Base-by-base conservation (phyloP, 306 rosid genomes). In the Quercus parvula region DNA sequence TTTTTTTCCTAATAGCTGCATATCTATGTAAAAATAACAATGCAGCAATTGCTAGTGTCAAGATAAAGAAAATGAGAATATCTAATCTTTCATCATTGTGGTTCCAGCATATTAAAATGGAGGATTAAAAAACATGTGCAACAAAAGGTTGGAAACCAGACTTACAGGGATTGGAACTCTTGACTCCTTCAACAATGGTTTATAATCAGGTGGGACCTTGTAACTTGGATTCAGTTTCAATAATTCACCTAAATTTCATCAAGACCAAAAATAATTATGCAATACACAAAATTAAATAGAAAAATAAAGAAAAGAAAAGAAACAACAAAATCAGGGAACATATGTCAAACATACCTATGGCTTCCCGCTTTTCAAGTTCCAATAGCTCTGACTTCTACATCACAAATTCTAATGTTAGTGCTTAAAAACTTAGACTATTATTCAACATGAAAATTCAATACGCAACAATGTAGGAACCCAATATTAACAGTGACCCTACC, bases 151-250 rank as follows among this genome's bases (percentile, higher is more conserved):
- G 75, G 81, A 86, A 70, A 56, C 63, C 51, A 77, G 80, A 87
- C 99, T 91, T 89, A 95, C 98, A 81, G 97, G 98, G 80, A 93
- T 85, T 76, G 89, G 89, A 76, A 91, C 81, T 6, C 59, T 85
- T 79, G 87, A 90, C 87, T 93, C 98, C 81, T 91, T 95, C 79
- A 95, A 78, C 89, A 93, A 82, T 0, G 94, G 99, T 77, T 86
- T 93, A 80, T 86, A 95, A 85, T 90, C 94, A 78, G 91, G 75
- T 22, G 98, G 99, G 83, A 91, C 91, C 83, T 88, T 90, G 90
- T 86, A 95, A 85, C 85, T 91, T 83, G 98, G 98, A 88, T 95
- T 96, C 73, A 92, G 70, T 85, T 88, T 89, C 70, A 91, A 79
- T 75, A 93, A 89, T 87, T 95, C 99, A 80, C 94, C 97, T 95